These are phyloP conservation scores for Phoma sp. DNA, from an alignment of 2,329 filamentous ascomycete genomes.

Conservation along the genomic window DNA sequence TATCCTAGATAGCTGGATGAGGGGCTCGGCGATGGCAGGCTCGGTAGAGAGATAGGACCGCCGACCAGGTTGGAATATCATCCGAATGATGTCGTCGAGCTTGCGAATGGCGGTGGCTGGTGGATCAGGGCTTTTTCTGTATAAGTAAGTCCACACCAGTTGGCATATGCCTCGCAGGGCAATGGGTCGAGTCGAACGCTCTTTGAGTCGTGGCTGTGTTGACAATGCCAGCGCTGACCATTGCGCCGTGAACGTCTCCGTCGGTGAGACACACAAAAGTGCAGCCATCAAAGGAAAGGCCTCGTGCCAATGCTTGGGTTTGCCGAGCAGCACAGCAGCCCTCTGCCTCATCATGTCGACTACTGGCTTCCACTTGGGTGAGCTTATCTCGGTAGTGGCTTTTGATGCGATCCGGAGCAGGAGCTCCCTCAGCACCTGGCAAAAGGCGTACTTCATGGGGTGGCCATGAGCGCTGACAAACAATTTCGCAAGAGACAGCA, in stretches of 20 bases:
- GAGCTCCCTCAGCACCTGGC: conserved; percentile 85
- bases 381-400: conserved; percentile 76
- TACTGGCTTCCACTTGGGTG: conserved; percentile 86
- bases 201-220: conserved; percentile 82
- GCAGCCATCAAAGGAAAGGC: conserved; percentile 89
- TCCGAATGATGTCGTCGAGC: conserved; percentile 85
- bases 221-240: conserved; percentile 84
- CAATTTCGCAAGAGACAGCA: conserved; percentile 79
- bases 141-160: conserved; percentile 92
- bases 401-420: conserved; percentile 85
- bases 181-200: conserved; percentile 76
- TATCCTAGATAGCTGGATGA: conserved; percentile 92
- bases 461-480: conserved; percentile 88
- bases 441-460: conserved; percentile 91
- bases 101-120: conserved; percentile 73
- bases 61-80: conserved; percentile 81
- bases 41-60: conserved; percentile 84
- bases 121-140: conserved; percentile 75
- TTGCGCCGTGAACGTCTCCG: conserved; percentile 81
- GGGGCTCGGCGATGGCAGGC: conserved; percentile 79
- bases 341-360: conserved; percentile 78
- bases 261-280: conserved; percentile 84
- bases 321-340: conserved; percentile 82
- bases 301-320: conserved; percentile 89
- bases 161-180: conserved; percentile 90